Conservation (phyloP, 345 rosid species). For the Eutrema japonicum region DNA sequence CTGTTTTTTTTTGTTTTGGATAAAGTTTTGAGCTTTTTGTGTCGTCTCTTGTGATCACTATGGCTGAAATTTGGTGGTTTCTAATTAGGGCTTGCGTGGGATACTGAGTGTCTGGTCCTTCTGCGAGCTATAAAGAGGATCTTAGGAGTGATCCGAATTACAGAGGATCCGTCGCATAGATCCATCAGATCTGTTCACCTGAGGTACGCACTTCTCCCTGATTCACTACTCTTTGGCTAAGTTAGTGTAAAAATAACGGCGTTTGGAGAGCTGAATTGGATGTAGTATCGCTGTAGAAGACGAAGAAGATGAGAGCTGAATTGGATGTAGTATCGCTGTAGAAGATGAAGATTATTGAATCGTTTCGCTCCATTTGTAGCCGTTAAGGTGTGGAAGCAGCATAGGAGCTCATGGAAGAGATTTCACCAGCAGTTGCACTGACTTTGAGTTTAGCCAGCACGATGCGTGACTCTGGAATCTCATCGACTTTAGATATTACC, state of each 20-base stretch:
- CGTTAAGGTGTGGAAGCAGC: constrained; percentile 5
- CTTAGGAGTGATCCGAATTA: neutral
- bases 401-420: constrained; percentile 72
- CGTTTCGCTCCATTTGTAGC: neutral
- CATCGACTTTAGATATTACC: constrained; percentile 56
- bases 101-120: neutral
- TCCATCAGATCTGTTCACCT: constrained; percentile 39
- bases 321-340: constrained; percentile 26
- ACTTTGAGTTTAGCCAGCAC: constrained; percentile 71
- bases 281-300: constrained; percentile 9
- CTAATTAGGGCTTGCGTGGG: constrained; percentile 17
- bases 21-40: constrained; percentile 37
- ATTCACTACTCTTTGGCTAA: constrained; percentile 13
- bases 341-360: constrained; percentile 17
- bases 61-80: constrained; percentile 15
- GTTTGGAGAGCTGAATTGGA: constrained; percentile 29
- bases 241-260: neutral
- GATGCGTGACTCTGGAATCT: constrained; percentile 62
- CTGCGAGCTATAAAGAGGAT: constrained; percentile 2
- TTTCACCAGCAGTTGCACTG: constrained; percentile 68
- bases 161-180: constrained; percentile 35
- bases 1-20: constrained; percentile 21
- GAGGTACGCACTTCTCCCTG: constrained; percentile 37
- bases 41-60: constrained; percentile 12
- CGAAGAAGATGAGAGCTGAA: constrained; percentile 5